Evolutionary conservation across 2,329 filamentous ascomycete genomes (phyloP).

Genomic region (Colletotrichum zoysiae): DNA sequence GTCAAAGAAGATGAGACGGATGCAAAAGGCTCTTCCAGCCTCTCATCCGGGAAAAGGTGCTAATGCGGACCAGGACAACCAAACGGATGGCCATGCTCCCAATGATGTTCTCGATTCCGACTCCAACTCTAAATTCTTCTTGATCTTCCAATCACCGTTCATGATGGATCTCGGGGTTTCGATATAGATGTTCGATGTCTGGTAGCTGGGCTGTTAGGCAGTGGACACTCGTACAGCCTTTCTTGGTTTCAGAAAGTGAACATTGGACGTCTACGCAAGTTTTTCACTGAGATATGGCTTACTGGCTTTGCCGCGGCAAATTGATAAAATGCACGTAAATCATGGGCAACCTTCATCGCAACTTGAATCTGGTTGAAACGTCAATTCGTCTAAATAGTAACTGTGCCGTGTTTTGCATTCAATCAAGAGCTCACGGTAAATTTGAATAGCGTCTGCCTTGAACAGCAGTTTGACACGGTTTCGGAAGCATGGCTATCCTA

Average conservation of each 20-base stretch:
- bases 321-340: not conserved
- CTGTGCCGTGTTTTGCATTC: not conserved
- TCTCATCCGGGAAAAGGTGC: not conserved
- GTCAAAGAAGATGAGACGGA: not conserved
- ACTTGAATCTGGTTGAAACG: not conserved
- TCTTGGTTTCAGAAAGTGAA: not conserved
- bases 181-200: not conserved
- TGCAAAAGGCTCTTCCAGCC: not conserved
- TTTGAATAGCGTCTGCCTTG: not conserved
- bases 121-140: not conserved
- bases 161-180: not conserved
- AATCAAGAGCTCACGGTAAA: not conserved
- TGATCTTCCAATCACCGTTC: not conserved
- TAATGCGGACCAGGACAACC: not conserved
- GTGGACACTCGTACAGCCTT: not conserved
- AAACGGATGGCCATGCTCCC: not conserved
- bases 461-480: not conserved
- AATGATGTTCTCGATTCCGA: not conserved
- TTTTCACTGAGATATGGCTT: not conserved
- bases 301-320: not conserved
- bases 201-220: not conserved
- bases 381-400: not conserved
- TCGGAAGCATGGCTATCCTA: no score
- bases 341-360: not conserved
- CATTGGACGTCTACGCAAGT: not conserved